A percentile compares a stretch with the other conserved stretches of the same genome.
These are phyloP conservation scores for Yarrowia sp. DNA, from an alignment of 805 yeast species.

Conservation along the genomic window DNA sequence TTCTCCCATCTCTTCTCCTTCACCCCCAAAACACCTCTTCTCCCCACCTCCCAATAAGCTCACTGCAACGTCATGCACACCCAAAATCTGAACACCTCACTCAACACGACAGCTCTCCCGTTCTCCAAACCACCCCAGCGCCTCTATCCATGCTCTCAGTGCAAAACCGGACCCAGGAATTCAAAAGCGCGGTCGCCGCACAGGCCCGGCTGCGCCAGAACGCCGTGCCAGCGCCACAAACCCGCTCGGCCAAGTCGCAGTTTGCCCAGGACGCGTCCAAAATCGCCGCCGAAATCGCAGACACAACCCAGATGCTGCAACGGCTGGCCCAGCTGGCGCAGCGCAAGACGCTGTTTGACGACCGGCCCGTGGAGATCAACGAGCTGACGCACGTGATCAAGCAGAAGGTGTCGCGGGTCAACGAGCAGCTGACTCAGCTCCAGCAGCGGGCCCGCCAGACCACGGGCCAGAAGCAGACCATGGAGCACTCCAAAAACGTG, in stretches of 20 bases:
- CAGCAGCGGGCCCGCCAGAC: slow-evolving; percentile 60
- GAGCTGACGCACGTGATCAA: slow-evolving; percentile 83
- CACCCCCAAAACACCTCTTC: no score
- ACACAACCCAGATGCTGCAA: slow-evolving; percentile 79
- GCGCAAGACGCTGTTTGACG: slow-evolving; percentile 89
- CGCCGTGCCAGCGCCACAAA: slow-evolving; percentile 46
- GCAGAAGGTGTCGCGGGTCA: slow-evolving; percentile 85
- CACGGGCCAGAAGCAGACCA: slow-evolving; percentile 61
- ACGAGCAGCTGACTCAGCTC: slow-evolving; percentile 67
- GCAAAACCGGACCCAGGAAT: slow-evolving; percentile 90
- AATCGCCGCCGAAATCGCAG: slow-evolving; percentile 88
- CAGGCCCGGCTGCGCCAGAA: slow-evolving; percentile 65
- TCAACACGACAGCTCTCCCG: not conserved
- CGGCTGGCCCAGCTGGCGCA: slow-evolving; percentile 86
- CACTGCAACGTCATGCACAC: slow-evolving; percentile 1
- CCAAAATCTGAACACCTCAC: slow-evolving; percentile 12
- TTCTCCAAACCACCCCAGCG: not conserved
- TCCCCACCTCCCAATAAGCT: not conserved
- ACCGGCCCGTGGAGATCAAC: slow-evolving; percentile 90
- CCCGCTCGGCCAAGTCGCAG: slow-evolving; percentile 55
- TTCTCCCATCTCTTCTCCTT: not conserved
- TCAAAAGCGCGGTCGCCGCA: slow-evolving; percentile 86
- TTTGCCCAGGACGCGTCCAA: slow-evolving; percentile 74
- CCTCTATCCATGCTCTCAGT: slow-evolving; percentile 48
- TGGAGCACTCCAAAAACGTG: slow-evolving; percentile 82